Conservation (phyloP, 2,329 filamentous ascomycete species). For the Trichoderma sp. region DNA sequence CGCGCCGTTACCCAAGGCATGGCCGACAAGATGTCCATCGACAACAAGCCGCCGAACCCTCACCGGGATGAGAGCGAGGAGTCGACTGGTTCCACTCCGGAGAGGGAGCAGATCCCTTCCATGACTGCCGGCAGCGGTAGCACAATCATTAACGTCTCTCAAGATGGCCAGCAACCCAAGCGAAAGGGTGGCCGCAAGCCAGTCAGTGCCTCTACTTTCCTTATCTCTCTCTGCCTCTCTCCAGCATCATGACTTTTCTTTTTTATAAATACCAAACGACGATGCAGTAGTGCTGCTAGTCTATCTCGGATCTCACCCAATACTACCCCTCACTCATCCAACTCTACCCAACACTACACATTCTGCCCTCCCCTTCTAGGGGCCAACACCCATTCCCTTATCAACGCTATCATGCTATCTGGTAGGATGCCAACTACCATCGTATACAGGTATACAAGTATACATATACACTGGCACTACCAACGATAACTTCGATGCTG, state of each 20-base stretch:
- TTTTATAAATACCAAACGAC: not conserved
- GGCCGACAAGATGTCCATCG: constrained; percentile 67
- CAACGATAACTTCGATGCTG: not conserved
- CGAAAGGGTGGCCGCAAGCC: constrained; percentile 97
- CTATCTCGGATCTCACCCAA: not conserved
- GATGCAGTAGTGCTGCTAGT: not conserved
- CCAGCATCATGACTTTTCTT: not conserved
- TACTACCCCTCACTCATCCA: not conserved
- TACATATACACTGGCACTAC: not conserved
- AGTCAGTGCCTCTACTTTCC: constrained; percentile 58
- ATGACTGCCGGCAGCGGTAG: constrained; percentile 33
- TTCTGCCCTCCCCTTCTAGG: not conserved
- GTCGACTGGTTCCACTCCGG: constrained; percentile 59
- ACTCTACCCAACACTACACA: not conserved
- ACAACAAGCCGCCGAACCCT: constrained; percentile 41
- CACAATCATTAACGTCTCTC: constrained; percentile 33
- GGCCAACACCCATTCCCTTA: not conserved
- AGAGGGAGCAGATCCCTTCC: constrained; percentile 47
- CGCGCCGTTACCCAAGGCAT: constrained; percentile 50
- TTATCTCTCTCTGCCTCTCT: not conserved
- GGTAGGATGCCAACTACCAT: not conserved
- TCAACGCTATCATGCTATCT: not conserved
- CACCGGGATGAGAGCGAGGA: constrained; percentile 59
- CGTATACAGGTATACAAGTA: not conserved
- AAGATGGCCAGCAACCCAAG: constrained; percentile 71